These are phyloP conservation scores for Suhomyces wounanorum DNA, from an alignment of 1,139 yeast genomes.

Conservation along the genomic window DNA sequence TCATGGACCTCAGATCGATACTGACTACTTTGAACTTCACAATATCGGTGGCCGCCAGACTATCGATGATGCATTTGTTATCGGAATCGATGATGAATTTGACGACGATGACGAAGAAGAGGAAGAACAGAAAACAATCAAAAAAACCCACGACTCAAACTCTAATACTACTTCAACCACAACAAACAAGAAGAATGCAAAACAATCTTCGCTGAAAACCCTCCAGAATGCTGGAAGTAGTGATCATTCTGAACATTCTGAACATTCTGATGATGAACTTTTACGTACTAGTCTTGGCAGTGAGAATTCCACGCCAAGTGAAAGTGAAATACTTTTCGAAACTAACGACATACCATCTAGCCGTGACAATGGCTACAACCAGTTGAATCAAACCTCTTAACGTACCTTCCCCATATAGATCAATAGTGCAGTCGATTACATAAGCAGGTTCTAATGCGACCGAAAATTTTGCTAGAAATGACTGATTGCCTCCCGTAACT, in stretches of 20 bases:
- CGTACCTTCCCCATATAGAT: not conserved
- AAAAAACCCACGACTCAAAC: not conserved
- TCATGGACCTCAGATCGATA: slow-evolving; percentile 65
- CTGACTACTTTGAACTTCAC: slow-evolving; percentile 47
- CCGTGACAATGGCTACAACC: not conserved
- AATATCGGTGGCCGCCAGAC: slow-evolving; percentile 23
- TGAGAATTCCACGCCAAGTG: slow-evolving; percentile 6
- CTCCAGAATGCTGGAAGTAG: not conserved
- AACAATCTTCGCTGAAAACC: not conserved
- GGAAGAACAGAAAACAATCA: not conserved
- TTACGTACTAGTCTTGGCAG: not conserved
- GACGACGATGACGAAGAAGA: slow-evolving; percentile 18
- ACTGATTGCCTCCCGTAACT: slow-evolving; percentile 4
- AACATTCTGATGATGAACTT: not conserved
- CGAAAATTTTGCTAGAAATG: slow-evolving; percentile 8
- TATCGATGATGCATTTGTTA: slow-evolving; percentile 15
- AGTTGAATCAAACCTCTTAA: not conserved
- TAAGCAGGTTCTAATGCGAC: slow-evolving; percentile 2
- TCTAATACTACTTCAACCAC: no score
- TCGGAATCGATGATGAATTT: slow-evolving; percentile 17
- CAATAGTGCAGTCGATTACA: not conserved
- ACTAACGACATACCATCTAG: not conserved
- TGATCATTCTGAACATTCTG: not conserved
- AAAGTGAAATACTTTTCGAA: slow-evolving; percentile 8
- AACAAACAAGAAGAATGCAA: not conserved